Conservation (phyloP, 192 early-diverging fungal genomes). For the Jimgerdemannia lactiflua region DNA sequence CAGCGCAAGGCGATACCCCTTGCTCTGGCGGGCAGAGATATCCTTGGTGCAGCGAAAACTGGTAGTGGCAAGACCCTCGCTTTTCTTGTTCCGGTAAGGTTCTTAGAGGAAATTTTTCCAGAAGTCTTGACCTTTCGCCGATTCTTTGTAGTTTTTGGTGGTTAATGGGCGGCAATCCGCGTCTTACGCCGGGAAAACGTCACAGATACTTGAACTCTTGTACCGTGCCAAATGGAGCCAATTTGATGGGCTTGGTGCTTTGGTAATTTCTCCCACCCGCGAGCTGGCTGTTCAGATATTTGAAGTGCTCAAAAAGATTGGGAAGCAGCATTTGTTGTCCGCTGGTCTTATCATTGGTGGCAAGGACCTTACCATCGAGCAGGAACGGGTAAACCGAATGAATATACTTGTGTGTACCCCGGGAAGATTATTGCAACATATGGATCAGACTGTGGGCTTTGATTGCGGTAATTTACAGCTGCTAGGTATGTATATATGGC, state of each 20-base stretch:
- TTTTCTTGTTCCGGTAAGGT: constrained; percentile 69
- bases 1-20: constrained; percentile 77
- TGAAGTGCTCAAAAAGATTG: constrained; percentile 74
- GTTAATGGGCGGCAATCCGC: background rate
- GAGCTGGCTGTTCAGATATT: constrained; percentile 95
- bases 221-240: constrained; percentile 82
- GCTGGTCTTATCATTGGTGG: constrained; percentile 95
- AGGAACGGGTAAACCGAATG: constrained; percentile 69
- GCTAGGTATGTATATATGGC: constrained; percentile 47
- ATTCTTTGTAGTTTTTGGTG: background rate
- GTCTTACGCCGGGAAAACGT: background rate
- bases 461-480: constrained; percentile 75
- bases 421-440: constrained; percentile 82
- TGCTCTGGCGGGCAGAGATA: constrained; percentile 66
- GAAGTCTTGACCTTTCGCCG: background rate
- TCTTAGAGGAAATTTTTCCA: background rate
- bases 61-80: constrained; percentile 84
- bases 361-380: constrained; percentile 82
- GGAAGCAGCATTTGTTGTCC: constrained; percentile 73
- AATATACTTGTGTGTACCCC: constrained; percentile 84
- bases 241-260: constrained; percentile 75
- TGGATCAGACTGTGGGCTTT: constrained; percentile 92
- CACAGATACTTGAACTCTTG: constrained; percentile 78
- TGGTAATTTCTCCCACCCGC: constrained; percentile 82
- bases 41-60: constrained; percentile 84